Evolutionary conservation across 768 basidiomycete genomes (phyloP).

Genomic region (Neoboletus subvelutipes): DNA sequence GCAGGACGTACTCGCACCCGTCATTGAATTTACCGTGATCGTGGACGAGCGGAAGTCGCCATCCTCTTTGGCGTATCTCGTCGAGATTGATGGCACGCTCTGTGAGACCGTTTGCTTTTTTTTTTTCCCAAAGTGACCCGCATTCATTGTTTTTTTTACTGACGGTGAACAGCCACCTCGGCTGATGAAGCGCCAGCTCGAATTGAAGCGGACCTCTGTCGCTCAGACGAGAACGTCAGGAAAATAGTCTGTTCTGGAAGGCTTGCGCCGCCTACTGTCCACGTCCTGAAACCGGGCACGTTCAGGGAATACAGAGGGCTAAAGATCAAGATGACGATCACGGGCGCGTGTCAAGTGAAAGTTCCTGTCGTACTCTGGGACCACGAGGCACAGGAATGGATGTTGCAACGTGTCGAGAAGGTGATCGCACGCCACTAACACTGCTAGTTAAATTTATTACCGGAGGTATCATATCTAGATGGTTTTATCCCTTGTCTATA

Average conservation of each 20-base stretch:
- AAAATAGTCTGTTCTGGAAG: neutral
- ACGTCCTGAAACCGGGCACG: constrained; percentile 17
- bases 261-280: constrained; percentile 12
- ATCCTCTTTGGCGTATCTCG: constrained; percentile 3
- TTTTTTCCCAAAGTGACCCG: neutral
- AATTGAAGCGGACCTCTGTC: constrained; percentile 6
- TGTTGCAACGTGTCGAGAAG: constrained; percentile 9
- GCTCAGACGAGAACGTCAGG: constrained; percentile 2
- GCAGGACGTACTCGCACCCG: constrained; percentile 9
- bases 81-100: constrained; percentile 14
- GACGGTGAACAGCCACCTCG: neutral
- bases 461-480: too few species aligned
- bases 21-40: constrained; percentile 19
- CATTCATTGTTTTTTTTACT: neutral
- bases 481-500: neutral
- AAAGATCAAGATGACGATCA: constrained; percentile 6
- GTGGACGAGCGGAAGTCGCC: constrained; percentile 13
- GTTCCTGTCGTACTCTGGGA: constrained; percentile 21
- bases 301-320: constrained; percentile 16
- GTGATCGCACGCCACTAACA: neutral
- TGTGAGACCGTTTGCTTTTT: neutral
- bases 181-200: constrained; percentile 2
- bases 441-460: too few species aligned
- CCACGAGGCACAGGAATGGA: constrained; percentile 12
- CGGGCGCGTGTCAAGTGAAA: constrained; percentile 19